These are phyloP conservation scores for Martiniozyma abietophila DNA, from an alignment of 805 yeast species.

Conservation along the genomic window DNA sequence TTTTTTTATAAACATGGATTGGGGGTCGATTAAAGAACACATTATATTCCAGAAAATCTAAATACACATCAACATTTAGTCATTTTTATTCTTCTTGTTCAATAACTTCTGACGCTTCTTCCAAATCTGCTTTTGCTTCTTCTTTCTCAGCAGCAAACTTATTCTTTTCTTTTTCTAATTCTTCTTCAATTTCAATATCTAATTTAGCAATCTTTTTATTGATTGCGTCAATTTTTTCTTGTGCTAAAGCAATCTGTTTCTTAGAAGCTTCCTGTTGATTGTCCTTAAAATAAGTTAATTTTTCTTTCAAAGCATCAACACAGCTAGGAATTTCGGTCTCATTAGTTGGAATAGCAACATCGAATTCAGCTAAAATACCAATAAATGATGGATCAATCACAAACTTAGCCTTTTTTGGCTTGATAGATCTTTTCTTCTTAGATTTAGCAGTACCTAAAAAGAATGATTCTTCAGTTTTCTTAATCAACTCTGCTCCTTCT, in stretches of 20 bases:
- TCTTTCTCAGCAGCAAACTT: conserved; percentile 13
- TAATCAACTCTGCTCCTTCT: conserved; percentile 52
- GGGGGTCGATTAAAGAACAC: not conserved
- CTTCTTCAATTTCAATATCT: conserved; percentile 22
- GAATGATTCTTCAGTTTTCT: conserved; percentile 46
- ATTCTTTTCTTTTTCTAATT: conserved; percentile 21
- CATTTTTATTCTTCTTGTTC: not conserved
- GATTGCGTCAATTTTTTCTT: conserved; percentile 64
- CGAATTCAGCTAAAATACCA: conserved; percentile 65
- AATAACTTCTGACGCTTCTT: conserved; percentile 1
- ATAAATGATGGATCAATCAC: conserved; percentile 75
- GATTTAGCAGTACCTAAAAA: conserved; percentile 42
- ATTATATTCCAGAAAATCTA: not conserved
- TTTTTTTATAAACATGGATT: not conserved
- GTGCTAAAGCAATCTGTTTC: conserved; percentile 64
- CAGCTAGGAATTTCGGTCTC: conserved; percentile 62
- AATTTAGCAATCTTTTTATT: conserved; percentile 36
- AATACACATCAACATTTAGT: not conserved
- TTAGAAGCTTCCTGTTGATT: conserved; percentile 78
- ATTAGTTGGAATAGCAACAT: conserved; percentile 69
- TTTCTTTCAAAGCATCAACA: conserved; percentile 57
- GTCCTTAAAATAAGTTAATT: conserved; percentile 55
- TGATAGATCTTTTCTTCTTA: conserved; percentile 41
- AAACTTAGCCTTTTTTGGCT: conserved; percentile 32
- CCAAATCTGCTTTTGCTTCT: conserved; percentile 6